Evolutionary conservation across 306 rosid species (phyloP).

Genomic region (Cucumis cinereus): DNA sequence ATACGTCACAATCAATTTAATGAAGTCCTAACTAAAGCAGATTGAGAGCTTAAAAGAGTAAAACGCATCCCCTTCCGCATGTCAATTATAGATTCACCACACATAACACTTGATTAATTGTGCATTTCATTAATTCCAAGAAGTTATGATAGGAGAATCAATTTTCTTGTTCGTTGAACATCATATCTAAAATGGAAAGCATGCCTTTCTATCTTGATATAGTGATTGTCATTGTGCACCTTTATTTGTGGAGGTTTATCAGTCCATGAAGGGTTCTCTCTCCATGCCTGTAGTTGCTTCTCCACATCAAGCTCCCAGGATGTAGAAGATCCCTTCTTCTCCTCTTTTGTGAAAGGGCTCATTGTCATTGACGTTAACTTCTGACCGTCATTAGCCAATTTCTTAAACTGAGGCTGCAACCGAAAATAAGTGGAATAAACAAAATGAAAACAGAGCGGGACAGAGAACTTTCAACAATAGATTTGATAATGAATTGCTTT

Average conservation of each 20-base stretch:
- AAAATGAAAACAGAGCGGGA: neutral
- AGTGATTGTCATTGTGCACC: conserved; percentile 30
- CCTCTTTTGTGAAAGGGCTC: conserved; percentile 23
- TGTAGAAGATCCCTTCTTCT: conserved; percentile 16
- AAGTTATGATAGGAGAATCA: neutral
- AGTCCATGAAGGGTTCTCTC: conserved; percentile 75
- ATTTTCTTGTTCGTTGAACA: neutral
- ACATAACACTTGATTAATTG: neutral
- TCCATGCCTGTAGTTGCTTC: conserved; percentile 82
- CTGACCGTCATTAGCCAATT: conserved; percentile 34
- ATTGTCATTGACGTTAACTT: conserved; percentile 16
- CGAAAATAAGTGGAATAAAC: neutral
- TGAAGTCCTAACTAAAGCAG: neutral
- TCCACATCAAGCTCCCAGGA: conserved; percentile 54
- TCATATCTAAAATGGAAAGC: neutral
- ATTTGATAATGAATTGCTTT: neutral
- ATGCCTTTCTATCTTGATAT: neutral
- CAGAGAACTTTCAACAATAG: neutral
- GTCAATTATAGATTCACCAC: neutral
- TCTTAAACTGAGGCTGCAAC: conserved; percentile 54
- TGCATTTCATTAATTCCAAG: neutral
- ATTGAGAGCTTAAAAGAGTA: neutral
- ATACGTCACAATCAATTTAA: neutral
- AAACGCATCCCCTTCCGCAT: neutral
- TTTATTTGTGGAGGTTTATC: conserved; percentile 54